Base-by-base conservation (phyloP, 1,284 basidiomycete genomes). In the Cutaneotrichosporon daszewskae region DNA sequence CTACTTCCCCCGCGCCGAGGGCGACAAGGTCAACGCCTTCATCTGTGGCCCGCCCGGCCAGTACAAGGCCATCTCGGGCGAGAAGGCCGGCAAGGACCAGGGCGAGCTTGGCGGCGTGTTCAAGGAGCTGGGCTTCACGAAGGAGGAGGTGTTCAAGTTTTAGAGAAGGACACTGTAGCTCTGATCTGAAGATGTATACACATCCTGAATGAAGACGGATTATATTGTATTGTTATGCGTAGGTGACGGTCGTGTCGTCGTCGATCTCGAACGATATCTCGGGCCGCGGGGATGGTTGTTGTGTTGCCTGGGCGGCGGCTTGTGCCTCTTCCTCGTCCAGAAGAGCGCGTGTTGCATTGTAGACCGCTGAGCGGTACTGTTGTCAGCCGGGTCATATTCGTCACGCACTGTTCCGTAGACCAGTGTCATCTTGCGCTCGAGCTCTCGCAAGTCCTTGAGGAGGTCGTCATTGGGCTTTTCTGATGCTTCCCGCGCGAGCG, bases 351-450 rank as follows among this genome's bases (percentile, higher is more conserved):
- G 12, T 19, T 41, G 32, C 84, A 9, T 85, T 87, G 89, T 89
- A 96, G 0, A 95, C 90, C 13, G 88, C 90, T 0, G 89, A 89
- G 72, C 91, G 89, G 77, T 89, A 94, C 84, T 94, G 68, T 5
- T n/a, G 32, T 37, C 22, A 45, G 43, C 27, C 20, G 4, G 29
- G 16, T 10, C 16, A 26, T 17, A 10, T 14, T 9, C 14, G 2
- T 22, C 18, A 75, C 79, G 54, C 58, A 87, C 89, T 71, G 92
- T 68, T 0, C 90, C 94, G 60, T 92, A 72, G 0, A 94, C 88
- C 28, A 98, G 76, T 6, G 88, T 89, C 85, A 97, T 92, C 71
- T 95, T 95, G 64, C 85, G 81, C 68, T 97, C 94, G 33, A 97
- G 74, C 2, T 82, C 77, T 31, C 92, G 77, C 31, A 98, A 68